phyloP scores from a whole-genome alignment of 805 yeast species.

The Yamadazyma philogaea region DNA sequence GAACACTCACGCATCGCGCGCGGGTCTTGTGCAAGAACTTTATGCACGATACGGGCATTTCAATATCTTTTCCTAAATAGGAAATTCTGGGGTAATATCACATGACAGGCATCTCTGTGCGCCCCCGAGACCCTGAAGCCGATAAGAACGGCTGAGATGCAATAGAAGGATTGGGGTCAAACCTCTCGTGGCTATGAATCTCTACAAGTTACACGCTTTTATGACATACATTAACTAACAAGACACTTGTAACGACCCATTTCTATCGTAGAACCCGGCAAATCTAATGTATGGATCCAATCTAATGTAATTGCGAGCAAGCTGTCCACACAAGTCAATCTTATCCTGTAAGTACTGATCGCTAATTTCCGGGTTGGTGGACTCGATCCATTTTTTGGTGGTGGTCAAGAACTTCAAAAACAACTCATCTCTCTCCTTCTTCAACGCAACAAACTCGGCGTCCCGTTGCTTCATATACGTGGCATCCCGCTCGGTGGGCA shows the following conservation, averaged over 20 bases:
- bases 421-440: conserved; percentile 53
- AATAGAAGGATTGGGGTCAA: no score
- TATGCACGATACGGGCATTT: no score
- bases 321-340: conserved; percentile 46
- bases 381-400: conserved; percentile 78
- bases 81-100: no score
- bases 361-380: conserved; percentile 50
- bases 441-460: conserved; percentile 34
- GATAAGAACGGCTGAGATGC: no score
- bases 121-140: no score
- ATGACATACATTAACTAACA: no score
- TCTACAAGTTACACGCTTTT: no score
- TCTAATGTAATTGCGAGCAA: conserved; percentile 61
- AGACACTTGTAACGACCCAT: conserved; percentile 37
- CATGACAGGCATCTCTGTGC: no score
- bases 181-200: no score
- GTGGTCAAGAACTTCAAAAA: conserved; percentile 54
- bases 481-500: conserved; percentile 54
- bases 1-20: no score
- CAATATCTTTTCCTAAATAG: no score
- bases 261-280: conserved; percentile 74
- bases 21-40: no score
- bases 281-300: conserved; percentile 83
- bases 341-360: conserved; percentile 51
- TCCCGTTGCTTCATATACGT: conserved; percentile 27